Conservation (phyloP, 352 stramenopile species). For the Phytopythium montanum region DNA sequence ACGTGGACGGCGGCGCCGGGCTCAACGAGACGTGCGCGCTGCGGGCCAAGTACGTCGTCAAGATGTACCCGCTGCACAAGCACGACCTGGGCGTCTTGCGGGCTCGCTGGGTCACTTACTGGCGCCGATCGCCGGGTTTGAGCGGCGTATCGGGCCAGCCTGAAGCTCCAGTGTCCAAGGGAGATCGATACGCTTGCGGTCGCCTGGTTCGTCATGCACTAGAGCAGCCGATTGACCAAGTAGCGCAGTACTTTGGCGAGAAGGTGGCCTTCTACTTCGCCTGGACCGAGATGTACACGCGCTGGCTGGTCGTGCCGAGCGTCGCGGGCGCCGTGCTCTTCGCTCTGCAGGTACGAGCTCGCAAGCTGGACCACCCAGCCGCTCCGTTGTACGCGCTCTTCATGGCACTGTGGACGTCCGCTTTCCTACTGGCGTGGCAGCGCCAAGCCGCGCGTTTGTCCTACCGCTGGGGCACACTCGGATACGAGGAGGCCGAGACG, state of each 20-base stretch:
- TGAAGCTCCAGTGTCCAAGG: neutral
- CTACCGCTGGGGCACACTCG: constrained; percentile 88
- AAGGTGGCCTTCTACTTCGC: constrained; percentile 92
- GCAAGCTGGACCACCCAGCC: constrained; percentile 75
- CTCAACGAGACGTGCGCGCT: constrained; percentile 71
- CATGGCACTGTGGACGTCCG: constrained; percentile 87
- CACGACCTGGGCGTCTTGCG: constrained; percentile 60
- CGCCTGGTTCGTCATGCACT: constrained; percentile 34
- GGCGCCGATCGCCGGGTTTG: constrained; percentile 28
- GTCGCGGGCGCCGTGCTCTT: constrained; percentile 75
- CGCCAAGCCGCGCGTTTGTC: constrained; percentile 70
- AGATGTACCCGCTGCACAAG: constrained; percentile 90
- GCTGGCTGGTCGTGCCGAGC: constrained; percentile 82
- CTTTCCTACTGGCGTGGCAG: constrained; percentile 88
- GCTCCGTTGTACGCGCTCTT: constrained; percentile 83
- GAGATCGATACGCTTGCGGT: constrained; percentile 2
- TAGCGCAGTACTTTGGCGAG: constrained; percentile 91
- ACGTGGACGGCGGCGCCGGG: constrained; percentile 34
- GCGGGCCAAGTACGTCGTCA: constrained; percentile 60
- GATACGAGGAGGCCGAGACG: constrained; percentile 84
- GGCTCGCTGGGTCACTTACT: constrained; percentile 80
- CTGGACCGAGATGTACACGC: constrained; percentile 91
- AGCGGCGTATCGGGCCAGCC: neutral
- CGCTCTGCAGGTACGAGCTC: constrained; percentile 45
- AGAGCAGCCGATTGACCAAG: constrained; percentile 77